Conservation (phyloP, 495 filamentous ascomycete species). For the Lepidopterella palustris region DNA sequence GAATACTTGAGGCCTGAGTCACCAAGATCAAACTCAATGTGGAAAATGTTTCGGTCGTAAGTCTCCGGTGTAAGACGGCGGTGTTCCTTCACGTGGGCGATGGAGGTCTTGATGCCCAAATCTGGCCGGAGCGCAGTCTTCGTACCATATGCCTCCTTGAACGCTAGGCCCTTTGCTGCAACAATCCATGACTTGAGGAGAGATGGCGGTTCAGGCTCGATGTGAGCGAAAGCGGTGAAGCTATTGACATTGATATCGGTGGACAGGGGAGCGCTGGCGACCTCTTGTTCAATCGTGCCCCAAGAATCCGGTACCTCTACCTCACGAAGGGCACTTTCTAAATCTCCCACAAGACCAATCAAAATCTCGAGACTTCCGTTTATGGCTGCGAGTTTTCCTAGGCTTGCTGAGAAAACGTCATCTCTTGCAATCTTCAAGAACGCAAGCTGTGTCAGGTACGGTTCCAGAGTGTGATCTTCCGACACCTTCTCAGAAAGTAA, state of each 20-base stretch:
- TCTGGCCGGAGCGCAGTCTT: constrained; percentile 73
- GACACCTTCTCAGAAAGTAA: constrained; percentile 55
- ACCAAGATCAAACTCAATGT: constrained; percentile 96
- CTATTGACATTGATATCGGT: constrained; percentile 64
- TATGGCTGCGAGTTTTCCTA: constrained; percentile 53
- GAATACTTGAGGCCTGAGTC: constrained; percentile 86
- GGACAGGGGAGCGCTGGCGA: constrained; percentile 46
- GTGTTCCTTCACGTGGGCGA: constrained; percentile 90
- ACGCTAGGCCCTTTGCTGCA: constrained; percentile 78
- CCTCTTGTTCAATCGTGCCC: constrained; percentile 59
- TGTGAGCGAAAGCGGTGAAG: constrained; percentile 75
- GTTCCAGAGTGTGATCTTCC: constrained; percentile 49
- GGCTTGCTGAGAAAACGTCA: constrained; percentile 44
- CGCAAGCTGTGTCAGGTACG: constrained; percentile 62
- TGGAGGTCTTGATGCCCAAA: constrained; percentile 73
- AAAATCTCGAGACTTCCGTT: constrained; percentile 51
- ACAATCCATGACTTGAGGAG: constrained; percentile 69
- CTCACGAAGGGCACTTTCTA: constrained; percentile 62
- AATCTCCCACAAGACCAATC: constrained; percentile 54
- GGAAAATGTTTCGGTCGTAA: constrained; percentile 99
- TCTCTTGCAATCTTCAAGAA: constrained; percentile 70
- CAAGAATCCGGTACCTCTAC: constrained; percentile 73
- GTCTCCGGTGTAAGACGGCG: constrained; percentile 77
- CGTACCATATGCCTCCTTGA: constrained; percentile 90
- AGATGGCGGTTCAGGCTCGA: constrained; percentile 58